These are phyloP conservation scores for Achaetomiella virescens DNA, from an alignment of 495 filamentous ascomycete genomes.

Conservation along the genomic window DNA sequence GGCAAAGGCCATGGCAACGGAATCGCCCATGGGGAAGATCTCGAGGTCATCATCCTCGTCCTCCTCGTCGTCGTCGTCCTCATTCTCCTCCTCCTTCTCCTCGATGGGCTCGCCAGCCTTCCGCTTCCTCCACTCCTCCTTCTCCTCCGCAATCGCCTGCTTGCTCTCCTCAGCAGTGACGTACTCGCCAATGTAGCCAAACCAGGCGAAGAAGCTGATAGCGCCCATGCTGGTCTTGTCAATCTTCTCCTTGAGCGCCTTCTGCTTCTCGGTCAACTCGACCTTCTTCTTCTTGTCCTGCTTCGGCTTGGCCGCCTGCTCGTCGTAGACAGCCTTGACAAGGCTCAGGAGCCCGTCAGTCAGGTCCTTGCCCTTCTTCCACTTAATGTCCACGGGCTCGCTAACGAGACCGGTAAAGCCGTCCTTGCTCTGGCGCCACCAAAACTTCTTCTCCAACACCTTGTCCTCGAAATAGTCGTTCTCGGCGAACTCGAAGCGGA, in stretches of 20 bases:
- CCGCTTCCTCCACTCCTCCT: constrained; percentile 51
- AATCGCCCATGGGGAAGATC: constrained; percentile 74
- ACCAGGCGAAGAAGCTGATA: constrained; percentile 80
- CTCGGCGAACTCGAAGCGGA: constrained; percentile 55
- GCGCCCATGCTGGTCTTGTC: constrained; percentile 51
- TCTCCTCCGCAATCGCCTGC: constrained; percentile 50
- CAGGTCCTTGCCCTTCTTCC: constrained; percentile 80
- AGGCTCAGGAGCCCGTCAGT: constrained; percentile 73
- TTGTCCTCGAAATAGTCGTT: constrained; percentile 72
- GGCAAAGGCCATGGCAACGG: constrained; percentile 67
- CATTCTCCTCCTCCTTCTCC: constrained; percentile 45
- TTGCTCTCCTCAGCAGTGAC: constrained; percentile 65
- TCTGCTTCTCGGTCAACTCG: constrained; percentile 42
- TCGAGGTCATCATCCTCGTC: constrained; percentile 55
- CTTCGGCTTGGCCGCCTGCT: constrained; percentile 47
- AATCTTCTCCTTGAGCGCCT: constrained; percentile 47
- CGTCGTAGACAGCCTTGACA: constrained; percentile 60
- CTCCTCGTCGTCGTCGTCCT: constrained; percentile 49
- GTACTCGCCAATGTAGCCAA: constrained; percentile 63
- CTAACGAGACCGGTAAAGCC: constrained; percentile 69
- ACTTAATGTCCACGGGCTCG: constrained; percentile 79
- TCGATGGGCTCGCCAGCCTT: constrained; percentile 50
- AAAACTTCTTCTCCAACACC: constrained; percentile 83
- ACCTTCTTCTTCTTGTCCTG: constrained; percentile 44
- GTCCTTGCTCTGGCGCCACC: constrained; percentile 61